Conservation (phyloP, 1,284 basidiomycete genomes). For the Xerocomus minutiporus region DNA sequence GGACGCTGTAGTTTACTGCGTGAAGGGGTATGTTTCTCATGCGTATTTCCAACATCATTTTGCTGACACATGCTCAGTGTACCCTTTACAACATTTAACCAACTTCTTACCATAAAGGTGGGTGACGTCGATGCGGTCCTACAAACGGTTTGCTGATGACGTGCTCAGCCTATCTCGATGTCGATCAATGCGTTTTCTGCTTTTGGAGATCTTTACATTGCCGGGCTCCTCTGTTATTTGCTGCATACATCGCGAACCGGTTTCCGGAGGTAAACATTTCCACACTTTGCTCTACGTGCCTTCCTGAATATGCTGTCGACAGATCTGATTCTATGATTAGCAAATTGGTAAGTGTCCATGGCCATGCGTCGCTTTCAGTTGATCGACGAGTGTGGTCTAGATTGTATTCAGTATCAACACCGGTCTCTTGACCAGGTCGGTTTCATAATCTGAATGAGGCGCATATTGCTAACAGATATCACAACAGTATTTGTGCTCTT, state of each 20-base stretch:
- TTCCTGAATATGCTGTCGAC: slow-evolving; percentile 1
- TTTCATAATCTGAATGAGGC: neutral
- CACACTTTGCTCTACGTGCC: neutral
- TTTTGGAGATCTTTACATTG: slow-evolving; percentile 53
- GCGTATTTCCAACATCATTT: neutral
- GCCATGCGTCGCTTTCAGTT: neutral
- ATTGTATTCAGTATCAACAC: slow-evolving; percentile 49
- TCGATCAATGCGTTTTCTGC: slow-evolving; percentile 52
- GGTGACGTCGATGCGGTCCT: neutral
- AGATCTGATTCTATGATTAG: slow-evolving; percentile 48
- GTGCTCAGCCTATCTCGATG: slow-evolving; percentile 40
- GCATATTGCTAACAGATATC: slow-evolving; percentile 6
- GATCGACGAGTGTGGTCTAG: slow-evolving; percentile 22
- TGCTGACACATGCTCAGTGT: slow-evolving; percentile 3
- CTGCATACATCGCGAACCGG: slow-evolving; percentile 53
- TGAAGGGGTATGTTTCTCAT: slow-evolving; percentile 35
- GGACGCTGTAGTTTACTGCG: slow-evolving; percentile 32
- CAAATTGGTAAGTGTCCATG: slow-evolving; percentile 34
- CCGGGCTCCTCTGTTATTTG: slow-evolving; percentile 45
- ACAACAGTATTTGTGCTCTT: slow-evolving; percentile 35
- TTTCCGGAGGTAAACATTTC: slow-evolving; percentile 40
- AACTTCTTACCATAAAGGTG: slow-evolving; percentile 34
- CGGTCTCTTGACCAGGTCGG: slow-evolving; percentile 38
- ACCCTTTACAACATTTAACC: slow-evolving; percentile 35
- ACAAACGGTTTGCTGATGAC: slow-evolving; percentile 5